Conservation (phyloP, 2,329 filamentous ascomycete species). For the Calonectria henricotiae region DNA sequence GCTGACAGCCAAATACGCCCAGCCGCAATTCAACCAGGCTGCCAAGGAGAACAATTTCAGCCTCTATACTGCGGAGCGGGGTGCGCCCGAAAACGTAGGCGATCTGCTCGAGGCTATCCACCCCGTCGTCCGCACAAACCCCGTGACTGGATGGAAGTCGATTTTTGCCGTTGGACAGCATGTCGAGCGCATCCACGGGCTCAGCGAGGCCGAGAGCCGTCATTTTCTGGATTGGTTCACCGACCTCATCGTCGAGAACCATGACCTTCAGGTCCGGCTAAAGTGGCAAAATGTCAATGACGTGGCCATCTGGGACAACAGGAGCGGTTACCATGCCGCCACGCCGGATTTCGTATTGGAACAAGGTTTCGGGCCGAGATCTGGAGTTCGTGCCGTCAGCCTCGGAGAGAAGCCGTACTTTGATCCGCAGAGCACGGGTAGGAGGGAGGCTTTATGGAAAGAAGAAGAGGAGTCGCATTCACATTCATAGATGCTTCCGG, state of each 20-base stretch:
- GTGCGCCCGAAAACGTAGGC: conserved; percentile 68
- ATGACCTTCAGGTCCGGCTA: conserved; percentile 69
- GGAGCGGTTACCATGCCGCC: conserved; percentile 69
- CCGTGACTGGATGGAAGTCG: conserved; percentile 71
- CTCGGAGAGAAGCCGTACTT: conserved; percentile 65
- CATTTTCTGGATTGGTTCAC: conserved; percentile 67
- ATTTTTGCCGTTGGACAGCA: conserved; percentile 69
- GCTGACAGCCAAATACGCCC: conserved; percentile 70
- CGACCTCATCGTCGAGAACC: conserved; percentile 67
- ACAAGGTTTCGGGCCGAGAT: background rate
- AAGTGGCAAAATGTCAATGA: conserved; percentile 64
- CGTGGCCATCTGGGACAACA: conserved; percentile 72
- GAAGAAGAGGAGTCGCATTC: background rate
- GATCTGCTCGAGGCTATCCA: conserved; percentile 65
- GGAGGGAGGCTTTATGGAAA: background rate
- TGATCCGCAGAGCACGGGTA: conserved; percentile 61
- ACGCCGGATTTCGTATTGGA: conserved; percentile 62
- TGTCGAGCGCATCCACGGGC: conserved; percentile 66
- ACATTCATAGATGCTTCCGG: too few relatives aligned
- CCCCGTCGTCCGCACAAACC: conserved; percentile 71
- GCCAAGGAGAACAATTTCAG: conserved; percentile 63
- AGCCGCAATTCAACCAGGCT: conserved; percentile 43
- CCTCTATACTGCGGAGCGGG: conserved; percentile 63
- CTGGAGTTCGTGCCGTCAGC: background rate
- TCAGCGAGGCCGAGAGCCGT: conserved; percentile 65